A percentile compares a stretch with the other conserved stretches of the same genome.
Conservation (phyloP, 495 filamentous ascomycete species). For the Cercophora sp. region DNA sequence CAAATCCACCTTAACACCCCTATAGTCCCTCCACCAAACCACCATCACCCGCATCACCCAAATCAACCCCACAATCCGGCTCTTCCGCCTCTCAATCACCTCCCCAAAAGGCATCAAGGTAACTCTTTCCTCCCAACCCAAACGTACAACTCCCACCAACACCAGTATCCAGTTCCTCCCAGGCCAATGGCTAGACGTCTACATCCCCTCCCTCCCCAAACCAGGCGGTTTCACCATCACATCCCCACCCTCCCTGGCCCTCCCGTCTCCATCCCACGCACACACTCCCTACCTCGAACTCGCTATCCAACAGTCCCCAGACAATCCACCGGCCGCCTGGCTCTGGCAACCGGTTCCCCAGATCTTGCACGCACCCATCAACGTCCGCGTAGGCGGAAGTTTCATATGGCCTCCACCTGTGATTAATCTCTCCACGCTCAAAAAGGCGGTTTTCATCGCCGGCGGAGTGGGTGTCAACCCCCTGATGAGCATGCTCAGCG, state of each 20-base stretch:
- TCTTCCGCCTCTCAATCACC: conserved; percentile 36
- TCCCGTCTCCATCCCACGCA: conserved; percentile 22
- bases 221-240: conserved; percentile 86
- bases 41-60: conserved; percentile 30
- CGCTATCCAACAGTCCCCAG: conserved; percentile 10
- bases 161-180: conserved; percentile 58
- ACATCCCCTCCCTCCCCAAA: conserved; percentile 59
- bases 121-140: background rate
- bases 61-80: conserved; percentile 32
- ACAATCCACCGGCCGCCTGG: conserved; percentile 59
- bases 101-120: conserved; percentile 25
- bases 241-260: conserved; percentile 54
- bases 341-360: conserved; percentile 56
- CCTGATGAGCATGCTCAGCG: conserved; percentile 44
- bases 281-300: too few species aligned
- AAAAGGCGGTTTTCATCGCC: conserved; percentile 67
- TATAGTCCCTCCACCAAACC: conserved; percentile 37
- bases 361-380: conserved; percentile 55
- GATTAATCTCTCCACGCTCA: conserved; percentile 46
- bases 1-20: background rate
- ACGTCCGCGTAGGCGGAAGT: conserved; percentile 71
- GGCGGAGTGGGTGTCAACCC: conserved; percentile 84
- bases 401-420: conserved; percentile 77
- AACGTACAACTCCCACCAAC: background rate
- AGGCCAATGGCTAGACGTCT: conserved; percentile 89